These are phyloP conservation scores for Chlamydomonas sphaeroides DNA, from an alignment of 139 green algal species.

Conservation along the genomic window DNA sequence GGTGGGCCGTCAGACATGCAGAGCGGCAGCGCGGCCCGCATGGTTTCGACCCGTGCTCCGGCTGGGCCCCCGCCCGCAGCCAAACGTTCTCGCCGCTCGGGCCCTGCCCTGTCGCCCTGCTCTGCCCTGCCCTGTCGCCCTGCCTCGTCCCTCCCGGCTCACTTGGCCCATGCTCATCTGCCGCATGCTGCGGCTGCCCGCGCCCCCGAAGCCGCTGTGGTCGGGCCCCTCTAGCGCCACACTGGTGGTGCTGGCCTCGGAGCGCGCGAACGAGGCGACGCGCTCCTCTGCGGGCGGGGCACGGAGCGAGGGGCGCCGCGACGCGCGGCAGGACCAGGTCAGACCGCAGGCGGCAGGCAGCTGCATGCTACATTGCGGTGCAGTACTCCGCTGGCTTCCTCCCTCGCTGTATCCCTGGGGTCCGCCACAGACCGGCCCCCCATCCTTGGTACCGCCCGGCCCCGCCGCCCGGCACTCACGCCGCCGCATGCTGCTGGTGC, in stretches of 20 bases:
- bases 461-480: not conserved
- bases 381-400: not conserved
- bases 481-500: slow-evolving; percentile 1
- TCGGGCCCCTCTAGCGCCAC: not conserved
- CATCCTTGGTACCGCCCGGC: not conserved
- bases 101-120: too few species aligned
- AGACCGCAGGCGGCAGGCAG: not conserved
- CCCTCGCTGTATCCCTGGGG: not conserved
- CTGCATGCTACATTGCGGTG: not conserved
- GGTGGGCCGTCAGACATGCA: too few species aligned
- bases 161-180: not conserved
- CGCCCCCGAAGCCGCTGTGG: not conserved
- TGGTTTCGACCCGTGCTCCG: too few species aligned
- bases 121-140: too few species aligned
- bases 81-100: too few species aligned
- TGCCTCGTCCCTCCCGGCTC: not conserved
- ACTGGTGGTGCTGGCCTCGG: slow-evolving; percentile 13
- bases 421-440: not conserved
- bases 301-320: too few species aligned
- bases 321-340: too few species aligned
- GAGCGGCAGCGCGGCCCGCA: too few species aligned
- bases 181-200: not conserved
- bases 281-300: too few species aligned
- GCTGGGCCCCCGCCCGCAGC: too few species aligned
- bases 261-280: not conserved